A percentile compares a stretch with the other conserved stretches of the same genome.
Evolutionary conservation across 1,284 basidiomycete species (phyloP).

Genomic region (Puccinia novopanici): DNA sequence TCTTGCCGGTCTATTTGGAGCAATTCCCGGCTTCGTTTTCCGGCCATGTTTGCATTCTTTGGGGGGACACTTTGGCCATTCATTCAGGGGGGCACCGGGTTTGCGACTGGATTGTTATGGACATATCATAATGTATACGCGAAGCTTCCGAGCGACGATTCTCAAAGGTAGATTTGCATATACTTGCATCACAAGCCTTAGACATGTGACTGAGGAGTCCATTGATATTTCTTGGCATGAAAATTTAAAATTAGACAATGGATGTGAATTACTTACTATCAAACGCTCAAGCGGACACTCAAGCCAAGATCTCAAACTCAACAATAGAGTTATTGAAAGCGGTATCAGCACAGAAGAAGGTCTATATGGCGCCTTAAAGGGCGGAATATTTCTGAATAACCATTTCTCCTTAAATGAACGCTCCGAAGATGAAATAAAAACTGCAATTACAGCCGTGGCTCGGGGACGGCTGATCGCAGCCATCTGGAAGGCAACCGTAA

Average conservation of each 20-base stretch:
- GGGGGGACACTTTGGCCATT: conserved; percentile 42
- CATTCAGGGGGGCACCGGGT: conserved; percentile 41
- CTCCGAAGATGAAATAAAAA: conserved; percentile 37
- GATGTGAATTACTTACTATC: conserved; percentile 43
- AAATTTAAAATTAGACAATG: conserved; percentile 20
- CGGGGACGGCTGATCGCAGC: conserved; percentile 40
- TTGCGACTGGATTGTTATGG: conserved; percentile 34
- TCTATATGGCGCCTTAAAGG: conserved; percentile 45
- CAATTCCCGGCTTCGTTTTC: conserved; percentile 45
- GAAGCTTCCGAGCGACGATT: conserved; percentile 32
- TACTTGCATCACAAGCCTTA: neutral
- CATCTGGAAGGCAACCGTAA: conserved; percentile 46
- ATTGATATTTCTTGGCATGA: conserved; percentile 16
- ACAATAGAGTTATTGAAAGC: conserved; percentile 9
- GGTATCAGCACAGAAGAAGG: conserved; percentile 47
- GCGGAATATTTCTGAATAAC: conserved; percentile 47
- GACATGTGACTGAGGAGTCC: neutral
- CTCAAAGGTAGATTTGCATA: conserved; percentile 35
- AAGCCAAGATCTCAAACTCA: conserved; percentile 21
- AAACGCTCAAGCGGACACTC: conserved; percentile 33
- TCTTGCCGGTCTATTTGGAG: conserved; percentile 41
- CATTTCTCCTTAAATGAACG: conserved; percentile 34
- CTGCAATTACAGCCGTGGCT: conserved; percentile 24
- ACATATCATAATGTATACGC: conserved; percentile 49
- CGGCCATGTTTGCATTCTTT: conserved; percentile 15